Evolutionary conservation across 2,329 filamentous ascomycete species (phyloP), one percentile per base, ranked within the genome.

Genomic region (Clonostachys sp.): DNA sequence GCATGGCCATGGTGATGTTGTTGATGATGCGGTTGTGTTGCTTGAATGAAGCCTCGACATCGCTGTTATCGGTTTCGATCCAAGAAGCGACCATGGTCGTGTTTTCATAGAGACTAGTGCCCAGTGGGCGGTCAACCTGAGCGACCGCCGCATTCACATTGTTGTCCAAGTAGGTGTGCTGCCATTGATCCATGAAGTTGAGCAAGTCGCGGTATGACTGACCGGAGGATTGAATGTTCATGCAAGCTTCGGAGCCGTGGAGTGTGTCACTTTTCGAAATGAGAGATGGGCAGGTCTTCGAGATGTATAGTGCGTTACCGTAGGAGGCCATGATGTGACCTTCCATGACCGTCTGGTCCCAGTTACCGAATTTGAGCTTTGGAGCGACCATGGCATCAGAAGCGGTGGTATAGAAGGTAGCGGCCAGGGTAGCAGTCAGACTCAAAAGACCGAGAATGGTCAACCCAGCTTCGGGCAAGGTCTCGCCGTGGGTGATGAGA

Each of bases 1-100:
- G 89, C 77, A 91, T 85, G 0, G 87, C 86, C 53, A 91, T 73
- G 0, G 85, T 87, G 24, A 90, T 80, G 52, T 91, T 91, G 60
- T 91, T 88, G 56, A 92, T 70, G 36, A 86, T 73, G 24, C 86
- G 73, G 0, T 70, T 65, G 46, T 79, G 61, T 0, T 72, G 66
- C 36, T n/a, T 39, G 24, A 35, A 45, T 13, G 13, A 35, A 5
- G 67, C 61, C 0, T 72, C 71, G 16, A 83, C 75, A 47, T 88
- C 71, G 34, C 73, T 65, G 9, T 73, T 66, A 3, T 74, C 56
- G 0, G 64, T 70, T 48, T 86, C 74, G 36, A 91, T 81, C 88
- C 88, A 94, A 3, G 80, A 73, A 0, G 81, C 84, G 2, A 67
- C 74, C 47, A 91, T 71, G 0, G 86, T 90, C 0, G 84, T 89